Percentiles rank a stretch among this genome's conserved stretches.
Conservation (phyloP, 306 rosid species). For the Dryas octopetala region DNA sequence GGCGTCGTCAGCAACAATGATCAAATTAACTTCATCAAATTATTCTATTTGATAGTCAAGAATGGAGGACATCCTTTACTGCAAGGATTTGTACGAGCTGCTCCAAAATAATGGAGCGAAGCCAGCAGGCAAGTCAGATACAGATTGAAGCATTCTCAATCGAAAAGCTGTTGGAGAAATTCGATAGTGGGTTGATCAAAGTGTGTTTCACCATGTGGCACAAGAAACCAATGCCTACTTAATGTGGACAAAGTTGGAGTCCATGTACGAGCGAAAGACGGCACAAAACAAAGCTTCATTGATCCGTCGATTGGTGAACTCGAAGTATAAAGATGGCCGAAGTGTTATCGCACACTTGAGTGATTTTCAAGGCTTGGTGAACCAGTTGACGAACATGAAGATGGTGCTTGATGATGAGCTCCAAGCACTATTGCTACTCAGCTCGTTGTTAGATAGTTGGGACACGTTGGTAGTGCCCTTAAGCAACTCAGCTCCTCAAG, state of each 20-base stretch:
- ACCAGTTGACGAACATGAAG: not conserved
- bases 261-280: not conserved
- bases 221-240: not conserved
- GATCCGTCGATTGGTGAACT: not conserved
- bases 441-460: no score
- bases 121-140: no score
- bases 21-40: no score
- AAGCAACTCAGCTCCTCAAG: not conserved
- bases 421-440: not conserved
- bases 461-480: no score
- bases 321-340: not conserved
- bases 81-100: no score
- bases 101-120: no score
- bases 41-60: no score
- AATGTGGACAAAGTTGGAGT: not conserved
- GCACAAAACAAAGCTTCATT: not conserved
- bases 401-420: slow-evolving; percentile 1
- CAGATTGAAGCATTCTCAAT: no score
- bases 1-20: no score
- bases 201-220: not conserved
- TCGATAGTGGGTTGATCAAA: not conserved
- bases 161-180: no score
- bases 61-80: no score
- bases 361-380: slow-evolving; percentile 6
- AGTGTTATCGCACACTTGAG: not conserved